Evolutionary conservation across 2,329 filamentous ascomycete genomes (phyloP), one percentile per base, ranked within the genome.

Genomic region (Diaporthe batatas): DNA sequence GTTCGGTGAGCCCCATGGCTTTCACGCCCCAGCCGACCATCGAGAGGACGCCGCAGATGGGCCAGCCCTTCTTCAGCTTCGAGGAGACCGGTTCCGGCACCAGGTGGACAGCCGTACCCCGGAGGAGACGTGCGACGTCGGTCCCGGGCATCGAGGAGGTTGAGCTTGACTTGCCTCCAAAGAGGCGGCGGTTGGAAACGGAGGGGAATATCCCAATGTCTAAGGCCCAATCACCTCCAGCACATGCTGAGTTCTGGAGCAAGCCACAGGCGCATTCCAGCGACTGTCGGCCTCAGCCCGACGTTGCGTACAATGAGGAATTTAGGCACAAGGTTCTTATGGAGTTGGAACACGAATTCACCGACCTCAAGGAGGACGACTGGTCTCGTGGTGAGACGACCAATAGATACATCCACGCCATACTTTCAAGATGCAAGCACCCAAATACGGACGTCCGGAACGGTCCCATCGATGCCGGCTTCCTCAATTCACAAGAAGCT

Each of bases 311-410:
- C 32, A 69, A 75, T 29, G 67, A 75, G n/a, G 23, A 32, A n/a
- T 75, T 73, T 23, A 55, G 73, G 44, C 67, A 42, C 21, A 64
- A 73, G 39, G 72, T 75, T n/a, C 54, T 75, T 4, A n/a, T 12
- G 16, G 73, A 75, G 62, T 53, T 75, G 2, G 71, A 57, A 14
- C 54, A 65, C 39, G 47, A 67, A 6, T 75, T 75, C 47, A 75
- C 73, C n/a, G 68, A 75, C 29, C 51, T 58, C 25, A 71, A 71
- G 39, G 73, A 75, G 57, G 72, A 69, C 29, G 73, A 75, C 47
- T 73, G 71, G 71, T 69, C 68, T 16, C 62, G 73, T 42, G 73
- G 73, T 14, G 73, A 75, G 44, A 71, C 68, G 12, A 75, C 73
- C 6, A 73, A 75, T 11, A 73, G 73, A 25, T 73, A 71, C 12